Evolutionary conservation across 495 filamentous ascomycete genomes (phyloP), one percentile per base, ranked within the genome.

Genomic region (Lophiotrema nucula): DNA sequence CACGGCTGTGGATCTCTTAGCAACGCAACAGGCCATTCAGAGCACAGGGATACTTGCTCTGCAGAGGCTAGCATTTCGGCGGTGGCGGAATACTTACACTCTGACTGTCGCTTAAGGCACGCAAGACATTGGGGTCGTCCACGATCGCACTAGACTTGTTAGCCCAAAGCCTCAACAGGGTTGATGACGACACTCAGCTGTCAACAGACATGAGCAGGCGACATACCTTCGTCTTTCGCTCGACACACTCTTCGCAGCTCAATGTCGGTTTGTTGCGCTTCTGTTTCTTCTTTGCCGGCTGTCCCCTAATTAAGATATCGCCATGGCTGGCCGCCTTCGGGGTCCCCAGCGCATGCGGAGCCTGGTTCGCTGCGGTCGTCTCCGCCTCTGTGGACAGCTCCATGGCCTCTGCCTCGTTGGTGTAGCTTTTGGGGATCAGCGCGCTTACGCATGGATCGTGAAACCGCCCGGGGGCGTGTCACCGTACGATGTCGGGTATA

Each of bases 261-360:
- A 89, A 64, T 1, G 85, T 89, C 3, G 86, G 86, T 65, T 89
- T 89, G 71, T 89, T 89, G 22, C 86, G 76, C 68, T 85, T 88
- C 69, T 87, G 85, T 69, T 83, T 87, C 70, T 85, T 86, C 70
- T 42, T 41, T 3, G 58, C 54, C 27, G 62, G 58, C 28, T n/a
- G n/a, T n/a, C 10, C 18, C 45, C 4, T 10, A 13, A 24, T 5
- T 10, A 26, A 47, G 18, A 11, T 5, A 12, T 4, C 12, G 11
- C 19, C 15, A 12, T 6, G 24, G 19, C 39, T 37, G n/a, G 47
- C n/a, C 8, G 47, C 28, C 18, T 15, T 50, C 6, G 25, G 4
- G 5, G 45, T 26, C 4, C 12, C 27, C 8, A 10, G 5, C 19
- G 15, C 24, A 47, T 12, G 22, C 19, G 44, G 42, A n/a, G n/a